phyloP scores from a whole-genome alignment of 2,329 filamentous ascomycete species.

The Basipetospora chlamydospora region DNA sequence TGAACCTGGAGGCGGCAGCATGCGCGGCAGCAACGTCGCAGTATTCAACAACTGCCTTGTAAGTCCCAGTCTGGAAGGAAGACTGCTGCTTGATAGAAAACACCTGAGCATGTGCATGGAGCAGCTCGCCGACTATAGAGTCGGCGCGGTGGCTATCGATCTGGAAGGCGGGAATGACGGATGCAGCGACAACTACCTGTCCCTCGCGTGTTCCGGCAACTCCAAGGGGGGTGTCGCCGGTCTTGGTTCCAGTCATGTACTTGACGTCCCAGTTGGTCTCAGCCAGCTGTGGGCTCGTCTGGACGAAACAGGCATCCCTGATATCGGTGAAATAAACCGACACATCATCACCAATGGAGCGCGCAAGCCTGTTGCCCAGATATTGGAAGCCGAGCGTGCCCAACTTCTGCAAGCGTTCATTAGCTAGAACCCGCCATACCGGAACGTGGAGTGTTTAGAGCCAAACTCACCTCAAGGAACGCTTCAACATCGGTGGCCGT shows the following conservation, averaged over 20 bases:
- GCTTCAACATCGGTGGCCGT: conserved; percentile 22
- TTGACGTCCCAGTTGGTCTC: conserved; percentile 1
- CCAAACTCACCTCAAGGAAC: conserved; percentile 28
- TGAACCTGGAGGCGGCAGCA: conserved; percentile 13
- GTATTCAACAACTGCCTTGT: conserved; percentile 37
- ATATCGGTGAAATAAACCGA: conserved; percentile 46
- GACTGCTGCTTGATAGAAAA: conserved; percentile 33
- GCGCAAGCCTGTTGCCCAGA: conserved; percentile 23
- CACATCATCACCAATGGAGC: conserved; percentile 24
- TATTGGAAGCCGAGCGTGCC: conserved; percentile 16
- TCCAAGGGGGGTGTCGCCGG: background rate
- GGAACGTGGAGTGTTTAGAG: background rate
- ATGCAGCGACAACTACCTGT: conserved; percentile 1
- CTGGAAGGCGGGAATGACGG: background rate
- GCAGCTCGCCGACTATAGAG: conserved; percentile 11
- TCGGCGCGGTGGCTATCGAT: background rate
- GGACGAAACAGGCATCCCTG: conserved; percentile 38
- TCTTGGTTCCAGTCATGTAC: background rate
- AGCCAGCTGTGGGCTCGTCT: background rate
- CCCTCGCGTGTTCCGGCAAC: background rate
- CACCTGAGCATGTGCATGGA: conserved; percentile 34
- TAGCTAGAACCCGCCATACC: too few species aligned
- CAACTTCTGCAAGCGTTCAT: conserved; percentile 20
- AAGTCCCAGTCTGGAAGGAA: conserved; percentile 25
- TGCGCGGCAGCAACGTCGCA: conserved; percentile 31